Conservation (phyloP, 2,329 filamentous ascomycete genomes). For the Monascus ruber region DNA sequence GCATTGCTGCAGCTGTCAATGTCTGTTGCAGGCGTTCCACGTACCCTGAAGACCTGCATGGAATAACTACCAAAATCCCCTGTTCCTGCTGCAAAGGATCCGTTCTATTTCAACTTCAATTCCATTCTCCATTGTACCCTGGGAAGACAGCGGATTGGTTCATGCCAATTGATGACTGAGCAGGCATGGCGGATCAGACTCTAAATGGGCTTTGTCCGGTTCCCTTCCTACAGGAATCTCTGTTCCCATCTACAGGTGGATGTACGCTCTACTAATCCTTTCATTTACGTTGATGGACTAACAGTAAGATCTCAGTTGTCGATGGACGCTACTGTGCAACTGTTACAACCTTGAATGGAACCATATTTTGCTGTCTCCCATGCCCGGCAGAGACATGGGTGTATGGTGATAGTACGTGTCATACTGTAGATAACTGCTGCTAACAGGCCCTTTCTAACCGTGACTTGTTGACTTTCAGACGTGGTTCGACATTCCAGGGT, state of each 20-base stretch:
- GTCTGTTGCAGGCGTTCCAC: too few relatives aligned
- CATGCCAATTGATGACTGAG: slow-evolving; percentile 2
- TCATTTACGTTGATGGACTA: slow-evolving; percentile 18
- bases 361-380: slow-evolving; percentile 68
- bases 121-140: too few relatives aligned
- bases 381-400: slow-evolving; percentile 77
- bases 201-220: slow-evolving; percentile 46
- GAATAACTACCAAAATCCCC: too few relatives aligned
- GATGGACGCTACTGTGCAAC: slow-evolving; percentile 50
- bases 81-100: too few relatives aligned
- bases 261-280: slow-evolving; percentile 43
- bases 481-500: slow-evolving; percentile 25
- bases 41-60: too few relatives aligned
- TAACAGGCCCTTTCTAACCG: background rate
- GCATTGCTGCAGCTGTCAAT: too few relatives aligned
- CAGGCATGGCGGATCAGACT: slow-evolving; percentile 12
- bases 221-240: slow-evolving; percentile 56
- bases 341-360: slow-evolving; percentile 30
- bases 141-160: background rate
- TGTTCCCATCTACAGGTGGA: slow-evolving; percentile 51
- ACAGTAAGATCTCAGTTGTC: slow-evolving; percentile 29
- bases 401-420: slow-evolving; percentile 44
- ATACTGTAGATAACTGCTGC: background rate
- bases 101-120: too few relatives aligned
- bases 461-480: slow-evolving; percentile 4